phyloP scores from a whole-genome alignment of 192 early-diverging fungal genomes.

The Coemansia sp. region DNA sequence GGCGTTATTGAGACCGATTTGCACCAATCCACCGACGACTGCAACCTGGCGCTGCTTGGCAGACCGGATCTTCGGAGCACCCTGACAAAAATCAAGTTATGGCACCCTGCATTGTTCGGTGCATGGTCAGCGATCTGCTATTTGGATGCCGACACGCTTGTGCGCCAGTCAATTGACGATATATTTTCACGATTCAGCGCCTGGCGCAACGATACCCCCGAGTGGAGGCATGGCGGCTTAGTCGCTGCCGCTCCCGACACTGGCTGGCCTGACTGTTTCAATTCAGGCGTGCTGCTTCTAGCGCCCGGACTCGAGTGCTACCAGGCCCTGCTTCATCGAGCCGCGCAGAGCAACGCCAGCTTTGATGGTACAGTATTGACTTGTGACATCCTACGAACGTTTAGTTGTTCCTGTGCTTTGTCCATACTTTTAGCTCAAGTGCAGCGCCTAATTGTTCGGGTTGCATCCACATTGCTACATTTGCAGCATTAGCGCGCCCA shows the following conservation, averaged over 20 bases:
- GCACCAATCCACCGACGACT: constrained; percentile 60
- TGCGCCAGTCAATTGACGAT: constrained; percentile 77
- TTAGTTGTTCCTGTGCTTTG: neutral
- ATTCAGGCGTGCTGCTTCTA: constrained; percentile 85
- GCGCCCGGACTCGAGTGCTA: constrained; percentile 63
- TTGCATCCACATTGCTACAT: neutral
- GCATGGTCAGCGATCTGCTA: constrained; percentile 67
- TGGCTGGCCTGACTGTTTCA: constrained; percentile 98
- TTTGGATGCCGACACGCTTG: constrained; percentile 89
- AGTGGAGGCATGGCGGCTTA: constrained; percentile 51
- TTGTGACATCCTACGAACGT: neutral
- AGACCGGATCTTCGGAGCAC: constrained; percentile 88
- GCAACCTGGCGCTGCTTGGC: constrained; percentile 65
- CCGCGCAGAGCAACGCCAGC: constrained; percentile 51
- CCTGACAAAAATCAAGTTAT: constrained; percentile 88
- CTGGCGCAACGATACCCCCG: constrained; percentile 31
- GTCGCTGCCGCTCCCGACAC: constrained; percentile 90
- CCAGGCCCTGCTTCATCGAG: constrained; percentile 53
- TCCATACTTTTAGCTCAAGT: neutral
- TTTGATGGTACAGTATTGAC: constrained; percentile 75
- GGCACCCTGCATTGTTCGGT: constrained; percentile 70
- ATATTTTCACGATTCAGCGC: constrained; percentile 63
- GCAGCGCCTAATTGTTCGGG: neutral
- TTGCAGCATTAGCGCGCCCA: neutral
- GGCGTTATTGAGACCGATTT: constrained; percentile 69